Base-by-base conservation (phyloP, 1,284 basidiomycete species). In the Phlebopus sp. region DNA sequence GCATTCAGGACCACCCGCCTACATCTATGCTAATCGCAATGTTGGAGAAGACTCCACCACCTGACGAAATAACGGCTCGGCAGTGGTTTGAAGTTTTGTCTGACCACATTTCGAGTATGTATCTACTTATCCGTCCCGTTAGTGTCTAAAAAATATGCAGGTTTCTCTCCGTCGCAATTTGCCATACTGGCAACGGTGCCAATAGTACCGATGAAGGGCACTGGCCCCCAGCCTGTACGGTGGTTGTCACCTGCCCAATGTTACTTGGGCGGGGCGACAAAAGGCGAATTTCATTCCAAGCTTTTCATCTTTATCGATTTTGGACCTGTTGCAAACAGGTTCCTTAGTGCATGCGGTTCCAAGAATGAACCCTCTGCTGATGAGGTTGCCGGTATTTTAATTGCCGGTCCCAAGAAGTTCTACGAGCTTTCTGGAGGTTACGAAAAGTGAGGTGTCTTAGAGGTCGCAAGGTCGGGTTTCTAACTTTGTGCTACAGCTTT, bases 301-400 rank as follows among this genome's bases (percentile, higher is more conserved):
- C 64, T 91, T 6, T 97, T 97, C 62, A 81, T 83, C 10, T 96
- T 94, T 58, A 81, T 98, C 40, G 87, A 97, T 67, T 97, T 96
- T 66, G 96, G 95, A 0, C 63, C 78, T 0, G 75, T 76, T 4
- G 95, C 90, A 2, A 95, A 93, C 55, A 74, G 79, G 3, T 97
- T 99, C 69, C 72, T 99, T 41, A 82, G 79, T 50, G 84, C 88
- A 9, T 92, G 91, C 57, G 96, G 96, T 17, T 92, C 95, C 15
- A 86, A 86, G 60, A 83, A 82, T 44, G 90, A 96, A 60, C 97
- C 96, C 1, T 93, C 84, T 29, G 84, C 92, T 1, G 84, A 90
- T 55, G 91, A 96, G 58, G 67, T 90, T 27, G 81, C 79, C 1
- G 75, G 76, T 47, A 85, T 81, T 36, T 64, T 91, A 23, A 66